Evolutionary conservation across 495 filamentous ascomycete species (phyloP).

Genomic region (Lophiotrema nucula): DNA sequence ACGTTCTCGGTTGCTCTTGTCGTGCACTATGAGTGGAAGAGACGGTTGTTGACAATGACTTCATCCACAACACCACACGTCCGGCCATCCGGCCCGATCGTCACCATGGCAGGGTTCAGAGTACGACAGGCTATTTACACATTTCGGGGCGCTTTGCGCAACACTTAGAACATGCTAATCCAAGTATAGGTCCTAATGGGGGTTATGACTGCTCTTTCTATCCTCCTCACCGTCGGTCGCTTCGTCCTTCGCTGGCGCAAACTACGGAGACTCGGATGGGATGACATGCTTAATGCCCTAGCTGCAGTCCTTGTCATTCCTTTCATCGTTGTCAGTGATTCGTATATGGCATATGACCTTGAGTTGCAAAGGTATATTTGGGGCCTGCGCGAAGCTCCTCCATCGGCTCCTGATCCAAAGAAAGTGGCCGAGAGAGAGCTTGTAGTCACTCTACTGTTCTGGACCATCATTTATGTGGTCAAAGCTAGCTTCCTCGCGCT

Average conservation of each 20-base stretch:
- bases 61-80: too few species aligned
- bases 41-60: too few species aligned
- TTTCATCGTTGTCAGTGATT: not conserved
- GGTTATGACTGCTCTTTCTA: not conserved
- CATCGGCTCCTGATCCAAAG: not conserved
- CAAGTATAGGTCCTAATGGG: not conserved
- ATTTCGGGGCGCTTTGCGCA: not conserved
- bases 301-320: not conserved
- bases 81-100: too few species aligned
- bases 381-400: not conserved
- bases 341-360: not conserved
- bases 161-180: not conserved
- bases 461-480: not conserved
- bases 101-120: not conserved
- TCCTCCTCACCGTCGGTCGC: not conserved
- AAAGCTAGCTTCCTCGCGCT: slow-evolving; percentile 1
- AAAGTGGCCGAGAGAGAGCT: not conserved
- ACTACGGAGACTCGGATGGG: not conserved
- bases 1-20: not conserved
- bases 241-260: not conserved
- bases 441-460: not conserved
- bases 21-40: not conserved
- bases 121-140: too few species aligned
- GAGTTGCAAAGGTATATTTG: not conserved
- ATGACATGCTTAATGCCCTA: not conserved